Conservation (phyloP, 2,329 filamentous ascomycete species). For the Aspergillus quadrilineatus region DNA sequence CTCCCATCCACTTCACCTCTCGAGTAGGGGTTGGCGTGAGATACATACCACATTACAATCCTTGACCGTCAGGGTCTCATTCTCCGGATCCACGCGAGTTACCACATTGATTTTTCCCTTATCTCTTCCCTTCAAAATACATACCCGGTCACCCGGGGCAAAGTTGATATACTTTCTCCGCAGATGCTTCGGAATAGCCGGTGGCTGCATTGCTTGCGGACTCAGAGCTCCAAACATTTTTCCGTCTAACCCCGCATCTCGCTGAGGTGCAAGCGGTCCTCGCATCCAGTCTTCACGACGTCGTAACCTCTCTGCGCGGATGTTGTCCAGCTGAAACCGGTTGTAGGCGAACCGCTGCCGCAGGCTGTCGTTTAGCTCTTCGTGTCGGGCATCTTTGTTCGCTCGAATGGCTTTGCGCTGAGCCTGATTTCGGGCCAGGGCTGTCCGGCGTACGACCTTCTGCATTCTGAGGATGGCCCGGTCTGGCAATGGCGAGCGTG, state of each 20-base stretch:
- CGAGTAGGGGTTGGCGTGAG: not conserved
- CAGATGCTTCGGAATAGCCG: constrained; percentile 42
- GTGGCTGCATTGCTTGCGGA: constrained; percentile 34
- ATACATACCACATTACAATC: constrained; percentile 62
- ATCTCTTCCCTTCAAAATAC: constrained; percentile 73
- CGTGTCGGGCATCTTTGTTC: constrained; percentile 41
- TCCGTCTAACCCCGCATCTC: constrained; percentile 62
- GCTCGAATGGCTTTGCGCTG: constrained; percentile 47
- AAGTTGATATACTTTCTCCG: constrained; percentile 59
- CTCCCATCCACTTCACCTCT: not conserved
- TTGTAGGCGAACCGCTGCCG: constrained; percentile 33
- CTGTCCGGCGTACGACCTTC: constrained; percentile 66
- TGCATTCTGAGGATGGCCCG: constrained; percentile 57
- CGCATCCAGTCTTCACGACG: constrained; percentile 75
- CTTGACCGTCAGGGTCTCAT: constrained; percentile 61
- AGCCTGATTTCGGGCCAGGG: constrained; percentile 65
- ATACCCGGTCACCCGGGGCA: constrained; percentile 72
- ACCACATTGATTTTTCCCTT: constrained; percentile 83
- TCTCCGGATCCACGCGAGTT: constrained; percentile 52
- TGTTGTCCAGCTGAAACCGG: constrained; percentile 35
- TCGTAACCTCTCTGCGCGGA: constrained; percentile 53
- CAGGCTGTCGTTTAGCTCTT: constrained; percentile 32
- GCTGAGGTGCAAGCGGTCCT: constrained; percentile 74
- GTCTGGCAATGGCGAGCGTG: constrained; percentile 30
- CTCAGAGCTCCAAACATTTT: constrained; percentile 61